A percentile compares a stretch with the other conserved stretches of the same genome.
Conservation (phyloP, 1,284 basidiomycete species). For the Naganishia cerealis region DNA sequence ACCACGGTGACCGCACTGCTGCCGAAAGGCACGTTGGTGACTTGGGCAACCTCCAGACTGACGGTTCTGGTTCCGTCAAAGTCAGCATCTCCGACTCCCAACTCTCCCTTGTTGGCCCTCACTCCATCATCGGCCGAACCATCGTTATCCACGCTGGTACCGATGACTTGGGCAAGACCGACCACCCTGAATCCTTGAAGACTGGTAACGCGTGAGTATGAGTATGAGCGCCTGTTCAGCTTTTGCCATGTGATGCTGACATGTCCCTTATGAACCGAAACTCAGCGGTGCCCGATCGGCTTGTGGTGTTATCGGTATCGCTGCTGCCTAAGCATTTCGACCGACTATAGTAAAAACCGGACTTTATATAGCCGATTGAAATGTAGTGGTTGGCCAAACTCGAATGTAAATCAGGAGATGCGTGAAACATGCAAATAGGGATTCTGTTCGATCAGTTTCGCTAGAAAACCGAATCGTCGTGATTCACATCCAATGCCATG, state of each 20-base stretch:
- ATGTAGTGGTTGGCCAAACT: conserved; percentile 1
- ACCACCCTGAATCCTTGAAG: conserved; percentile 65
- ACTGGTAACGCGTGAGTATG: conserved; percentile 64
- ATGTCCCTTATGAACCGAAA: background rate
- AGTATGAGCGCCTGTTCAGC: background rate
- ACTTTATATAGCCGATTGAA: conserved; percentile 1
- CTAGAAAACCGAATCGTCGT: background rate
- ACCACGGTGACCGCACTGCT: conserved; percentile 67
- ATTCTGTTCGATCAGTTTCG: background rate
- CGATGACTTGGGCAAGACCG: conserved; percentile 73
- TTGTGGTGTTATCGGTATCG: conserved; percentile 70
- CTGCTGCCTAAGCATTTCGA: conserved; percentile 14
- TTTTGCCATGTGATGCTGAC: background rate
- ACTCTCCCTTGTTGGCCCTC: conserved; percentile 68
- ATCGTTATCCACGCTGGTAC: conserved; percentile 68
- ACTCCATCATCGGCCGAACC: conserved; percentile 67
- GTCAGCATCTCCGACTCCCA: conserved; percentile 63
- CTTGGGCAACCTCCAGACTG: conserved; percentile 69
- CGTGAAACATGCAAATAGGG: background rate
- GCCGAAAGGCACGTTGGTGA: conserved; percentile 70
- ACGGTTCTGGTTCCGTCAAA: conserved; percentile 62
- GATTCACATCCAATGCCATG: background rate
- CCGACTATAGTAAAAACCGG: background rate
- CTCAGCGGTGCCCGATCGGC: conserved; percentile 63
- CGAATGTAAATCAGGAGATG: background rate